phyloP scores from a whole-genome alignment of 768 basidiomycete genomes.

The Gymnopilus junonius region DNA sequence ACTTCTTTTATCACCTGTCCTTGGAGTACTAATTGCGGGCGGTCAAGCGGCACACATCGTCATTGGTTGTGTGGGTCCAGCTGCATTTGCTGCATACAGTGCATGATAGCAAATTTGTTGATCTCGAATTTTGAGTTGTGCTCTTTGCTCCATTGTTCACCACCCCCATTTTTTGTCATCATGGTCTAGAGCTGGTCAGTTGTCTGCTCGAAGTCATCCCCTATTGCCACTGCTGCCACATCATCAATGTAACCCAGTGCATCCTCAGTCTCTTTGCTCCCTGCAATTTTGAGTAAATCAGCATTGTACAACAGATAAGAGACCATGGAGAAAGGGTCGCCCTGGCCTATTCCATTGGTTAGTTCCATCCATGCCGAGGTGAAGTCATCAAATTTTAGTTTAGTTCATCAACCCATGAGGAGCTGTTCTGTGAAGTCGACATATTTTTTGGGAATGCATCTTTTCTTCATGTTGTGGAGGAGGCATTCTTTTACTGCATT shows the following conservation, averaged over 20 bases:
- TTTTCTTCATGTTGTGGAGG: constrained; percentile 33
- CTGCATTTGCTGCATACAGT: too few species aligned
- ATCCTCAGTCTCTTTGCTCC: not conserved
- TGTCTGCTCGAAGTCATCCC: not conserved
- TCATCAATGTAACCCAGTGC: constrained; percentile 35
- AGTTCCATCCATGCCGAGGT: constrained; percentile 11
- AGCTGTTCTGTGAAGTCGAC: constrained; percentile 10
- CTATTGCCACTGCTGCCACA: constrained; percentile 7
- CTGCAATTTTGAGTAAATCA: constrained; percentile 18
- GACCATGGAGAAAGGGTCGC: constrained; percentile 23
- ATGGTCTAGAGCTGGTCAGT: not conserved
- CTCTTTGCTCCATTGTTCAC: too few species aligned
- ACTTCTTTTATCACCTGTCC: too few species aligned
- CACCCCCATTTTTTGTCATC: too few species aligned
- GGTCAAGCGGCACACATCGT: too few species aligned
- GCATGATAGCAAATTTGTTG: too few species aligned
- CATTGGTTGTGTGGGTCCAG: too few species aligned
- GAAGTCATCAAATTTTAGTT: constrained; percentile 20
- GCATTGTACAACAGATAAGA: constrained; percentile 22
- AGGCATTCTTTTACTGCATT: constrained; percentile 33
- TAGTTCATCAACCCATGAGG: not conserved
- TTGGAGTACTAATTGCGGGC: too few species aligned
- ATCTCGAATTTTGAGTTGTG: too few species aligned
- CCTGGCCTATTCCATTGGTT: constrained; percentile 25
- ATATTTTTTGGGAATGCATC: constrained; percentile 27